These are phyloP conservation scores for Populus hybrid DNA, from an alignment of 441 rosid genomes.

Conservation along the genomic window DNA sequence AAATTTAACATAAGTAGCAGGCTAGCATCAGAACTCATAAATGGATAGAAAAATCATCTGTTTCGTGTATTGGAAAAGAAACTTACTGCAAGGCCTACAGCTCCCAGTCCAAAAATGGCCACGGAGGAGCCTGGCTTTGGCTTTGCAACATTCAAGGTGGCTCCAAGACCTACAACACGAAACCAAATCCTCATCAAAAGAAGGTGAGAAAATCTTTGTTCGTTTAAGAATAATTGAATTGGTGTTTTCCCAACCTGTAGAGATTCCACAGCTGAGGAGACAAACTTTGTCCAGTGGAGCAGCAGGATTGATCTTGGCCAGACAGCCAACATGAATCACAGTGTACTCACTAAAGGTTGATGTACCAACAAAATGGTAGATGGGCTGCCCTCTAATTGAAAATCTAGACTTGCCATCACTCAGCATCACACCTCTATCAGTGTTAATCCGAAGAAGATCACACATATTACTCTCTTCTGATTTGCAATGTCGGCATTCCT, in stretches of 20 bases:
- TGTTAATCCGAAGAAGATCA: conserved; percentile 50
- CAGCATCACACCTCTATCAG: conserved; percentile 54
- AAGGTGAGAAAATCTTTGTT: not conserved
- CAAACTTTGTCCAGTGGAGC: conserved; percentile 65
- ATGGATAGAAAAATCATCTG: not conserved
- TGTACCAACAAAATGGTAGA: conserved; percentile 53
- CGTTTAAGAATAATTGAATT: not conserved
- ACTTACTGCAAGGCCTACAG: conserved; percentile 35
- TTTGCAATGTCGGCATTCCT: conserved; percentile 46
- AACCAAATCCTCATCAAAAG: not conserved
- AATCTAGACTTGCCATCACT: conserved; percentile 50
- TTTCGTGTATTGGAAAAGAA: not conserved
- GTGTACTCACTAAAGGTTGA: conserved; percentile 63
- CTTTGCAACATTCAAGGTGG: conserved; percentile 33
- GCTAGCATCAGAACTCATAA: not conserved
- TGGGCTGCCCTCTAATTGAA: conserved; percentile 46
- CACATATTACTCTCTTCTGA: conserved; percentile 63
- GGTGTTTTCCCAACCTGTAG: conserved; percentile 38
- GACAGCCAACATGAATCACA: conserved; percentile 49
- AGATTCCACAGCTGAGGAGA: conserved; percentile 56
- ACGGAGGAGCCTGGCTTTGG: conserved; percentile 24
- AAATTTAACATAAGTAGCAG: not conserved
- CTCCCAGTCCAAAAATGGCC: conserved; percentile 34
- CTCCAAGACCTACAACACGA: conserved; percentile 24
- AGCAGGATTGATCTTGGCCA: conserved; percentile 51